Evolutionary conservation across 768 basidiomycete genomes (phyloP), one percentile per base, ranked within the genome.

Genomic region (Lactarius pseudohatsudake): DNA sequence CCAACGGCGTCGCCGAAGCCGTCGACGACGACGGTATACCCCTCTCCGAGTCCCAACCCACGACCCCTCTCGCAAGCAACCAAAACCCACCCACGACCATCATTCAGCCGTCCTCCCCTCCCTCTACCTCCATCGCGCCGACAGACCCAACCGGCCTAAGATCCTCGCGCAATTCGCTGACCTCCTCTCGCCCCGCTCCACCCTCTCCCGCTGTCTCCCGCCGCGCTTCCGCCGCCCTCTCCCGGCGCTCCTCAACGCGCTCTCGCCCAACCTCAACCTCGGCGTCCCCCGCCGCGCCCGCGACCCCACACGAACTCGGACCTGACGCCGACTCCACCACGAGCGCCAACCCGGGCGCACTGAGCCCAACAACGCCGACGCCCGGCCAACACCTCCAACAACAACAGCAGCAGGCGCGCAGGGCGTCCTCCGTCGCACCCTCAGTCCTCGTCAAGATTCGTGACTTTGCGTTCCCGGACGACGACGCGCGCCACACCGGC

Each of bases 111-210:
- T 30, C 54, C 18, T 26, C 63, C 15, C 28, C 47, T 5, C 34
- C 65, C 32, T 43, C 22, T 28, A 16, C 34, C 7, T 34, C 54
- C n/a, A 26, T 50, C 30, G 36, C 59, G 20, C 71, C 57, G 61
- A 62, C 56, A 40, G 65, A 60, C 53, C 50, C 60, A 43, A 60
- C 64, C 32, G 72, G 71, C 41, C 75, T 74, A 34, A 70, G 73
- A 43, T 74, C 78, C 38, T 73, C 75, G 18, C 73, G 76, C 22
- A 76, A 74, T 56, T 72, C 76, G 20, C 82, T 79, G 67, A 78
- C 78, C 0, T 81, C 82, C 15, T 81, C 81, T 0, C 84, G 87
- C 5, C 86, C 85, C 40, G 87, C 87, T 0, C 87, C 87, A 0
- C 83, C 83, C 4, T 87, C 85, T 1, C 87, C 86, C 18, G 83